phyloP scores from a whole-genome alignment of 2,329 filamentous ascomycete genomes.

The Beauveria medogensis region DNA sequence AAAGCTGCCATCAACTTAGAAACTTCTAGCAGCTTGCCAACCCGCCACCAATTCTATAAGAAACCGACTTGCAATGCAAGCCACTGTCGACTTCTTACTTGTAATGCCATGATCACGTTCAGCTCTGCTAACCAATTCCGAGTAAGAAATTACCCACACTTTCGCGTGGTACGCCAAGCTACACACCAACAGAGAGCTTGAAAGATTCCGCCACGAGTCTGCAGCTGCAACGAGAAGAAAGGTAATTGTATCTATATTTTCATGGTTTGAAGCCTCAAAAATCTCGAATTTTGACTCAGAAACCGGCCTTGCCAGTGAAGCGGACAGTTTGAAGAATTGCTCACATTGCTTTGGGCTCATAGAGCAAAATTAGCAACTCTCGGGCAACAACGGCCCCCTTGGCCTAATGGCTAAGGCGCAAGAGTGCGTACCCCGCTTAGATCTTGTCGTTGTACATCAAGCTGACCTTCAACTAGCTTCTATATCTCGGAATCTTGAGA shows the following conservation, averaged over 20 bases:
- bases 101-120: background rate
- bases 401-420: slow-evolving; percentile 13
- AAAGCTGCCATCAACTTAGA: background rate
- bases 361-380: background rate
- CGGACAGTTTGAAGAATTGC: background rate
- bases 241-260: too few relatives aligned
- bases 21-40: background rate
- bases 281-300: background rate
- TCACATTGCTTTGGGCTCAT: background rate
- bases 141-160: too few relatives aligned
- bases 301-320: too few relatives aligned
- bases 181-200: too few relatives aligned
- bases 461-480: slow-evolving; percentile 1
- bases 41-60: background rate
- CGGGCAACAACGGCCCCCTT: slow-evolving; percentile 9
- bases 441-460: slow-evolving; percentile 9
- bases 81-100: background rate
- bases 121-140: background rate
- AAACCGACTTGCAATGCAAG: too few relatives aligned
- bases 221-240: too few relatives aligned
- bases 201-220: too few relatives aligned
- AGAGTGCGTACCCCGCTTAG: slow-evolving; percentile 11
- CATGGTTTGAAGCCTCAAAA: too few relatives aligned
- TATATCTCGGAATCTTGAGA: slow-evolving; percentile 11
- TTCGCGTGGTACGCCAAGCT: too few relatives aligned